Evolutionary conservation across 2,329 filamentous ascomycete genomes (phyloP), one percentile per base, ranked within the genome.

Genomic region (Pseudopithomyces chartarum): DNA sequence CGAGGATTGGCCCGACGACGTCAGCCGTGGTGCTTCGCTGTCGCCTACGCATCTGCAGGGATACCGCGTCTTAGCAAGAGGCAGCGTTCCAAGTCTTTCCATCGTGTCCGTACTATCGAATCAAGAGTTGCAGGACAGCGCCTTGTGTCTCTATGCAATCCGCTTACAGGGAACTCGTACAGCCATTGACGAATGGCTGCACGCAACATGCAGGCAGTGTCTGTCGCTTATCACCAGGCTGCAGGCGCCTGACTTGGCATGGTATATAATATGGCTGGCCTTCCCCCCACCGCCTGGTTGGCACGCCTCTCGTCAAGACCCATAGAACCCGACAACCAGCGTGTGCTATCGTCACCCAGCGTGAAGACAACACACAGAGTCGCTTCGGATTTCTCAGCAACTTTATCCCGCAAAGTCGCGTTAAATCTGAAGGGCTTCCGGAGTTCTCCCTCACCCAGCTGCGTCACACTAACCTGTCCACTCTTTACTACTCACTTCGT

Each of bases 391-490:
- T 63, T 58, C 56, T 55, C 66, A 66, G 64, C 68, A 40, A 68
- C 62, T 71, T 75, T 71, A 65, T 64, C 63, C 52, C 57, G 63
- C 55, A 69, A 73, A 72, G 70, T 70, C 62, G 67, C 65, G 58
- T 69, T 52, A 60, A 66, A 67, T 73, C 68, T 68, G 62, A 78
- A 51, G 77, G 77, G 76, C 80, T 84, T 84, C 81, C 80, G 78
- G 78, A 81, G 80, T 79, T 83, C 81, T 58, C 78, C 76, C 77
- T 75, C 80, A 82, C 78, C 79, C 67, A 59, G 75, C 78, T 80
- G 81, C 81, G 80, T 82, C 81, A 82, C 76, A 73, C 77, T 77
- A 78, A 76, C 71, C 71, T 71, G 68, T 76, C 75, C 79, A 72
- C 76, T 79, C 78, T 79, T 79, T 77, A 62, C 64, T 60, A 68